Conservation (phyloP, 306 rosid species). For the Dicorynia guianensis region DNA sequence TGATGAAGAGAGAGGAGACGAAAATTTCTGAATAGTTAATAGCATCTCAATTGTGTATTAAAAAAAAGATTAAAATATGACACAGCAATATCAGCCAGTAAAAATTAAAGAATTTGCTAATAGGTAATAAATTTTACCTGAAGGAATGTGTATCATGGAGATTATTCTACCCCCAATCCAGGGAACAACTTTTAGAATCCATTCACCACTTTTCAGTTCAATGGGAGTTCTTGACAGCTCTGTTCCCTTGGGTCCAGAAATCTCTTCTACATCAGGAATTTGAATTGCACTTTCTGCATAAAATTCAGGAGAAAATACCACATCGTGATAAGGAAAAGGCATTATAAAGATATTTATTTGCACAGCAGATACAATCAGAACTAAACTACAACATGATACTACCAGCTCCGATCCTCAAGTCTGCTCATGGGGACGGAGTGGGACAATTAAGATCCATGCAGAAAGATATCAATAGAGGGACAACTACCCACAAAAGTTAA, state of each 20-base stretch:
- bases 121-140: conserved; percentile 61
- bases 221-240: conserved; percentile 71
- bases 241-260: conserved; percentile 67
- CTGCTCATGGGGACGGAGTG: conserved; percentile 2
- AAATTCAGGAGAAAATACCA: conserved; percentile 34
- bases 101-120: conserved; percentile 23
- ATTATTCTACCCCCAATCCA: conserved; percentile 97
- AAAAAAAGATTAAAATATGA: not conserved
- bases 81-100: not conserved
- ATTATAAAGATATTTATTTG: conserved; percentile 14
- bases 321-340: conserved; percentile 7
- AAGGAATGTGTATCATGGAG: conserved; percentile 82
- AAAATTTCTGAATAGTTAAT: conserved; percentile 2
- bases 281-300: conserved; percentile 70
- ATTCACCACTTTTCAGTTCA: conserved; percentile 75
- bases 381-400: conserved; percentile 29
- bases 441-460: conserved; percentile 30
- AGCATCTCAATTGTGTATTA: not conserved
- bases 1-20: not conserved
- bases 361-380: conserved; percentile 17
- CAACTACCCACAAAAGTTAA: not conserved
- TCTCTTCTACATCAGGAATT: conserved; percentile 72
- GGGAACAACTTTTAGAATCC: conserved; percentile 82
- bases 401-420: conserved; percentile 25
- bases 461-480: conserved; percentile 1